phyloP scores from a whole-genome alignment of 495 filamentous ascomycete genomes.

The Penicillium tannophilum region DNA sequence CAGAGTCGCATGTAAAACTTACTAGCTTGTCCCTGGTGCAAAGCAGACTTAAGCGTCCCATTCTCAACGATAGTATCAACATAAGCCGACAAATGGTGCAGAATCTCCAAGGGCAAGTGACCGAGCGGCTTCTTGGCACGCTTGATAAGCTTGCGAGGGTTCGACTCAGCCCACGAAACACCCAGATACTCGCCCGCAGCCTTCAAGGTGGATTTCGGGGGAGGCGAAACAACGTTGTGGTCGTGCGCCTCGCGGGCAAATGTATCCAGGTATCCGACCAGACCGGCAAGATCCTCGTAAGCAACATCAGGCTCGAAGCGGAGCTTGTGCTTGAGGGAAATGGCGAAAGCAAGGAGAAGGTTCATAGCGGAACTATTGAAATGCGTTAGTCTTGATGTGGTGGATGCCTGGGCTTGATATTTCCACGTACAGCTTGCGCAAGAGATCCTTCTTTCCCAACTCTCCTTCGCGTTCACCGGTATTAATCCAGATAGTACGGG shows the following conservation, averaged over 20 bases:
- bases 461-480: slow-evolving; percentile 64
- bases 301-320: slow-evolving; percentile 83
- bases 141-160: slow-evolving; percentile 74
- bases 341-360: slow-evolving; percentile 74
- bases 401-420: background rate
- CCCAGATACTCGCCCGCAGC: slow-evolving; percentile 68
- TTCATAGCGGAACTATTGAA: slow-evolving; percentile 69
- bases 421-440: slow-evolving; percentile 62
- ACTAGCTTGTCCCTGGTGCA: slow-evolving; percentile 51
- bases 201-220: slow-evolving; percentile 59
- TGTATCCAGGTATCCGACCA: slow-evolving; percentile 42
- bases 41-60: slow-evolving; percentile 53
- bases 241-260: slow-evolving; percentile 70
- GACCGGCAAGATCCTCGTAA: slow-evolving; percentile 64
- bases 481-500: slow-evolving; percentile 80
- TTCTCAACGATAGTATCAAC: slow-evolving; percentile 58
- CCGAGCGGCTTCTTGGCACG: slow-evolving; percentile 65
- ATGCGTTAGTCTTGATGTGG: slow-evolving; percentile 10
- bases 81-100: slow-evolving; percentile 70
- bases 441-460: slow-evolving; percentile 64
- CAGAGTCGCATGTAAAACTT: slow-evolving; percentile 14
- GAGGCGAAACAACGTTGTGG: slow-evolving; percentile 45
- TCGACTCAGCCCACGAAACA: slow-evolving; percentile 67
- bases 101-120: slow-evolving; percentile 76
- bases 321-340: slow-evolving; percentile 81